phyloP scores from a whole-genome alignment of 2,329 filamentous ascomycete species.

The Purpureocillium takamizusanense region DNA sequence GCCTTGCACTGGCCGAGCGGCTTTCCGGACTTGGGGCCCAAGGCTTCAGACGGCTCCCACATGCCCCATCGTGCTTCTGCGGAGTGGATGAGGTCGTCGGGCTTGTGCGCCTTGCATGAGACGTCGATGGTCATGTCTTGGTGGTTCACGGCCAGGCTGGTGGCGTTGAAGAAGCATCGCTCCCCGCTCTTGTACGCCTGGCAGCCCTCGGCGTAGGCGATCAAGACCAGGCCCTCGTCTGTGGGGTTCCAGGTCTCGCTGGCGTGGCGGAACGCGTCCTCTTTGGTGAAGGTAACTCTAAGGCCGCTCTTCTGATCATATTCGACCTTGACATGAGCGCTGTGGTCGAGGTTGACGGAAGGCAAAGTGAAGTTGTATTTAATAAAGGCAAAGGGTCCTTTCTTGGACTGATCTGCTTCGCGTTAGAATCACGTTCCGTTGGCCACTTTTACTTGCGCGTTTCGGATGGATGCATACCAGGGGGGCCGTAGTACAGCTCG shows the following conservation, averaged over 20 bases:
- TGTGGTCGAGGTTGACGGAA: slow-evolving; percentile 21
- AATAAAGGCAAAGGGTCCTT: slow-evolving; percentile 16
- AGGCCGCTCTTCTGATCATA: slow-evolving; percentile 5
- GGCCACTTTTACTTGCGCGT: too few relatives aligned
- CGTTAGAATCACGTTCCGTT: too few relatives aligned
- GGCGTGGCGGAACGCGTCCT: slow-evolving; percentile 14
- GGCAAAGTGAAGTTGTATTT: slow-evolving; percentile 16
- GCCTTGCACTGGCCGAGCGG: too few relatives aligned
- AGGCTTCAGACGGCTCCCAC: slow-evolving; percentile 10
- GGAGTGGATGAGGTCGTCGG: slow-evolving; percentile 11
- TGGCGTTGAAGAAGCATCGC: slow-evolving; percentile 20
- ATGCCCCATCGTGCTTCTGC: slow-evolving; percentile 16
- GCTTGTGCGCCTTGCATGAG: slow-evolving; percentile 9
- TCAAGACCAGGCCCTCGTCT: slow-evolving; percentile 13
- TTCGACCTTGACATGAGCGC: slow-evolving; percentile 9
- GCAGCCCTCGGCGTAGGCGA: slow-evolving; percentile 15
- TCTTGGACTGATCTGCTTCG: slow-evolving; percentile 10
- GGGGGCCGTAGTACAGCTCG: too few relatives aligned
- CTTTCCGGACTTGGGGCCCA: too few relatives aligned
- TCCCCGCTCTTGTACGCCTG: slow-evolving; percentile 15
- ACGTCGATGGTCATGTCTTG: slow-evolving; percentile 9
- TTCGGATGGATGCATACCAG: too few relatives aligned
- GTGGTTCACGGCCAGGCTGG: slow-evolving; percentile 8
- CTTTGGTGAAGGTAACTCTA: slow-evolving; percentile 8
- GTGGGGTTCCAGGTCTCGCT: slow-evolving; percentile 10